Conservation (phyloP, 352 stramenopile species). For the Pythium phragmiticola region DNA sequence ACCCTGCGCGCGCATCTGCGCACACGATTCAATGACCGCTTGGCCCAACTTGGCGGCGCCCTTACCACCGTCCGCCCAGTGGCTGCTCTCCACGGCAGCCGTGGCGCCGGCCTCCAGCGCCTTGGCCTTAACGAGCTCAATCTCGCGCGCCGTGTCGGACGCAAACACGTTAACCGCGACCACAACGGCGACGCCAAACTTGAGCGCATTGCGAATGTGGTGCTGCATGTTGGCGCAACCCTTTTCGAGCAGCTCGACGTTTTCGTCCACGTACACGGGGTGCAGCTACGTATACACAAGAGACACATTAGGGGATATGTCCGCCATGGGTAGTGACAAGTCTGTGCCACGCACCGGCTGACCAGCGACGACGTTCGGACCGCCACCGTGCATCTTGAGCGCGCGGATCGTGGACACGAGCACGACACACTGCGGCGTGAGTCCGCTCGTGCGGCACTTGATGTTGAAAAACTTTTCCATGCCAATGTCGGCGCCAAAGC, state of each 20-base stretch:
- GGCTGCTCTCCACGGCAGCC: conserved; percentile 94
- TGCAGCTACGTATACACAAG: conserved; percentile 39
- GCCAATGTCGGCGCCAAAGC: conserved; percentile 97
- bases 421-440: conserved; percentile 96
- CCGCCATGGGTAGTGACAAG: background rate
- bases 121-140: conserved; percentile 92
- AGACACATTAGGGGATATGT: background rate
- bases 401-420: conserved; percentile 98
- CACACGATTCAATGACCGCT: conserved; percentile 93
- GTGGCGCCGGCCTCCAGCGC: conserved; percentile 93
- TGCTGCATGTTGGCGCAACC: conserved; percentile 94
- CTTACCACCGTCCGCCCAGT: conserved; percentile 64
- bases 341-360: conserved; percentile 71
- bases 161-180: conserved; percentile 92
- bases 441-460: conserved; percentile 94
- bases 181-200: conserved; percentile 95
- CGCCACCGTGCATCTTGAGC: conserved; percentile 99
- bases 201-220: conserved; percentile 95
- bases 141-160: conserved; percentile 80
- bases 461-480: conserved; percentile 99
- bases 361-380: conserved; percentile 92
- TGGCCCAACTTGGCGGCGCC: conserved; percentile 91
- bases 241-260: conserved; percentile 91
- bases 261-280: conserved; percentile 94
- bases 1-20: conserved; percentile 60